These are phyloP conservation scores for Gynandropsis gynandra DNA, from an alignment of 345 rosid genomes.

Conservation along the genomic window DNA sequence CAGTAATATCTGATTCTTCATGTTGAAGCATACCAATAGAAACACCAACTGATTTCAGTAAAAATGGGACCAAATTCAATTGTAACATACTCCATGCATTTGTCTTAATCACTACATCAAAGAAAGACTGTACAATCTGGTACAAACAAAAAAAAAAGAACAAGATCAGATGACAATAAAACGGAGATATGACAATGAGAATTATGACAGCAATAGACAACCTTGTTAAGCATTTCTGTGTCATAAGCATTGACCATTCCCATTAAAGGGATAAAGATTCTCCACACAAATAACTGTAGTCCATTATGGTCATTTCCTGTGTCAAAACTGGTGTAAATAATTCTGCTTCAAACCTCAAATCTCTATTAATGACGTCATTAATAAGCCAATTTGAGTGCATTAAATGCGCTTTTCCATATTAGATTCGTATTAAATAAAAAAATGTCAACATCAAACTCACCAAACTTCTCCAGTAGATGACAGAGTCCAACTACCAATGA, in stretches of 20 bases:
- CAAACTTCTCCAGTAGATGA: slow-evolving; percentile 54
- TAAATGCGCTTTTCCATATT: too few species aligned
- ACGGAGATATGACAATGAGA: slow-evolving; percentile 7
- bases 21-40: slow-evolving; percentile 43
- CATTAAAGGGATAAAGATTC: slow-evolving; percentile 60
- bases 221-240: slow-evolving; percentile 66
- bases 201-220: slow-evolving; percentile 21
- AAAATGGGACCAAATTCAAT: slow-evolving; percentile 65
- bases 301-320: slow-evolving; percentile 36
- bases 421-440: too few species aligned
- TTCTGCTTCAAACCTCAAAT: slow-evolving; percentile 19
- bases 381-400: neutral
- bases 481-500: slow-evolving; percentile 67
- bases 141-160: slow-evolving; percentile 22
- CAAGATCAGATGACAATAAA: slow-evolving; percentile 18
- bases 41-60: slow-evolving; percentile 49
- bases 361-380: neutral
- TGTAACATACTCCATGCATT: slow-evolving; percentile 51
- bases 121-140: slow-evolving; percentile 57
- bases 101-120: slow-evolving; percentile 50
- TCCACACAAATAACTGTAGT: slow-evolving; percentile 54
- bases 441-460: slow-evolving; percentile 32
- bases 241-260: slow-evolving; percentile 54
- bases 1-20: slow-evolving; percentile 37
- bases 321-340: slow-evolving; percentile 11